These are phyloP conservation scores for Raffaelea ambrosiae DNA, from an alignment of 2,329 filamentous ascomycete species.

Conservation along the genomic window DNA sequence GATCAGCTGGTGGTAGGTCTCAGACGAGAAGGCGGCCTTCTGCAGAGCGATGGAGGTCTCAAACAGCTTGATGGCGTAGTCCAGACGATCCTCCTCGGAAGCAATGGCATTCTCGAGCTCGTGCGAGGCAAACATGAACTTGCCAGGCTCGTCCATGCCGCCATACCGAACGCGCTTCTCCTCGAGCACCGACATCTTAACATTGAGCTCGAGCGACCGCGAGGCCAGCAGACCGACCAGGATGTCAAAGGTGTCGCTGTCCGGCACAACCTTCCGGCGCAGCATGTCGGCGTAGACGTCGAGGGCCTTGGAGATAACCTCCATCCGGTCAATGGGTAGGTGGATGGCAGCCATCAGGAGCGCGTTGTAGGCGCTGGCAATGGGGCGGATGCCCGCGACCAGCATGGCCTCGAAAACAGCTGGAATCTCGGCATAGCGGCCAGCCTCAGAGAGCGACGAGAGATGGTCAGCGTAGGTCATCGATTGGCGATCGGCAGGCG, in stretches of 20 bases:
- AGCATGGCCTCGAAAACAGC: constrained; percentile 87
- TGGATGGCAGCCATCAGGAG: constrained; percentile 78
- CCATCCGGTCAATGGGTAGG: constrained; percentile 67
- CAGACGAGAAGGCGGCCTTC: constrained; percentile 61
- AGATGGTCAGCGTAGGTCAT: constrained; percentile 72
- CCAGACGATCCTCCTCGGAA: constrained; percentile 77
- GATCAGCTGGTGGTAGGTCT: constrained; percentile 80
- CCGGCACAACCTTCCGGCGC: constrained; percentile 69
- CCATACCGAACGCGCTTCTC: constrained; percentile 78
- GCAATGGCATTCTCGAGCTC: constrained; percentile 82
- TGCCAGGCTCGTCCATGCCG: constrained; percentile 72
- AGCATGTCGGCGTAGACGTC: constrained; percentile 98
- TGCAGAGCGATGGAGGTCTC: constrained; percentile 60
- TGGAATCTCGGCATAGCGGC: constrained; percentile 80
- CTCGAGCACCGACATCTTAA: constrained; percentile 65
- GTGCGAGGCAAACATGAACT: constrained; percentile 82
- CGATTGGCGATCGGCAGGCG: constrained; percentile 54
- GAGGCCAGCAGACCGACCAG: constrained; percentile 75
- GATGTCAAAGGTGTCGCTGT: constrained; percentile 80
- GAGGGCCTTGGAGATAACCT: constrained; percentile 82
- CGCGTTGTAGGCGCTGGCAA: constrained; percentile 83
- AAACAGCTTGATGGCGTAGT: constrained; percentile 79
- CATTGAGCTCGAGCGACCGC: constrained; percentile 69
- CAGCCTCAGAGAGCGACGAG: constrained; percentile 59
- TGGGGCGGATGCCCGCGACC: constrained; percentile 70